A percentile compares a stretch with the other conserved stretches of the same genome.
phyloP scores from a whole-genome alignment of 192 early-diverging fungal species.

The Rhizophagus sp. region DNA sequence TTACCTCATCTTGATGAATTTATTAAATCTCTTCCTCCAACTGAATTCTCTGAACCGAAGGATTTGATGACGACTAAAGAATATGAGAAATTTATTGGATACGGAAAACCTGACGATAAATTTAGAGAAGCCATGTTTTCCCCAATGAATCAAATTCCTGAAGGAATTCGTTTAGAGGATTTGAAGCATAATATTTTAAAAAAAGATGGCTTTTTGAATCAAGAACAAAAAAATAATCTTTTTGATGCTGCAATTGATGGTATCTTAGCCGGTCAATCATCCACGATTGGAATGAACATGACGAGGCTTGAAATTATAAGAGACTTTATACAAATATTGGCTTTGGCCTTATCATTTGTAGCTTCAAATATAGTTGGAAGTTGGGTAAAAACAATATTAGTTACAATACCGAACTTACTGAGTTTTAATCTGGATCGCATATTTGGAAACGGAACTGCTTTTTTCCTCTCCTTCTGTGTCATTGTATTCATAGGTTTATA shows the following conservation, averaged over 20 bases:
- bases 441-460: conserved; percentile 40
- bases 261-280: conserved; percentile 25
- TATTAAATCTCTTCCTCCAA: conserved; percentile 15
- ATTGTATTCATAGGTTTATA: conserved; percentile 37
- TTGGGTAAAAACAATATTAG: conserved; percentile 36
- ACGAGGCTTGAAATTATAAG: conserved; percentile 44
- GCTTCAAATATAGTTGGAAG: conserved; percentile 35
- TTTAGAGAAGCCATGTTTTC: conserved; percentile 37
- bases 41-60: conserved; percentile 23
- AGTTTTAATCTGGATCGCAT: conserved; percentile 39
- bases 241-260: not conserved
- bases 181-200: not conserved
- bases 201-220: not conserved
- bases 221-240: not conserved
- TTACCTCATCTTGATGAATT: conserved; percentile 24
- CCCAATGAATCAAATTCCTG: conserved; percentile 38
- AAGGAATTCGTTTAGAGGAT: conserved; percentile 35
- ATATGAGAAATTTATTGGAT: conserved; percentile 17
- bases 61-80: conserved; percentile 27
- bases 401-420: conserved; percentile 40
- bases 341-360: conserved; percentile 32
- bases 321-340: conserved; percentile 46
- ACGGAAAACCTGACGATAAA: not conserved
- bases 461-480: conserved; percentile 35
- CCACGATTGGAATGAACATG: conserved; percentile 35